Evolutionary conservation across 768 basidiomycete genomes (phyloP).

Genomic region (Suillus plorans): DNA sequence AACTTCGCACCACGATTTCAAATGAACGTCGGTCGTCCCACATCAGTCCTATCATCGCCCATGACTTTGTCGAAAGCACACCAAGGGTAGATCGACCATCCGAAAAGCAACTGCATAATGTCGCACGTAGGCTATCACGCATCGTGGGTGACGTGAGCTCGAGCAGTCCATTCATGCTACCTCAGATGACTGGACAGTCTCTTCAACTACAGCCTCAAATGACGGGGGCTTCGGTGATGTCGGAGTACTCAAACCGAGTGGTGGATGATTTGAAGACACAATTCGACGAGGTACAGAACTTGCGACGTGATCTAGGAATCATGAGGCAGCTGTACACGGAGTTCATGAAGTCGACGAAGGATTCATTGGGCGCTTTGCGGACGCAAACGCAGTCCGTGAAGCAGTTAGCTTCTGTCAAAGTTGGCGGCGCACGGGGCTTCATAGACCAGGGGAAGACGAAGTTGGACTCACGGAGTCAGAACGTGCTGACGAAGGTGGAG

Average conservation of each 20-base stretch:
- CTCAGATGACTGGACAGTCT: constrained; percentile 68
- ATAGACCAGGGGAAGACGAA: constrained; percentile 91
- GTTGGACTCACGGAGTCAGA: constrained; percentile 87
- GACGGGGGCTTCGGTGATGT: constrained; percentile 73
- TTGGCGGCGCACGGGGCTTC: constrained; percentile 84
- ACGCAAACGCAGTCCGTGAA: constrained; percentile 86
- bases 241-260: constrained; percentile 71
- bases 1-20: constrained; percentile 69
- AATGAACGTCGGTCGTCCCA: constrained; percentile 54
- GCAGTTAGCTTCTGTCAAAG: constrained; percentile 76
- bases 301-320: constrained; percentile 89
- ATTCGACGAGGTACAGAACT: constrained; percentile 91
- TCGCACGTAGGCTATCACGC: constrained; percentile 73
- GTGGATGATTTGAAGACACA: constrained; percentile 86
- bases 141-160: constrained; percentile 51
- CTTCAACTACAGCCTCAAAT: constrained; percentile 59
- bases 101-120: constrained; percentile 70
- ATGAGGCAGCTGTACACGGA: constrained; percentile 95
- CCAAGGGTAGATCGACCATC: constrained; percentile 67
- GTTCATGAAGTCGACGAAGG: constrained; percentile 90
- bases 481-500: constrained; percentile 88
- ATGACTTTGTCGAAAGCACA: constrained; percentile 64
- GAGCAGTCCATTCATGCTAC: constrained; percentile 39
- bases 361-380: constrained; percentile 73
- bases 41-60: constrained; percentile 45